Conservation (phyloP, 192 early-diverging fungal species). For the Pilobolus umbonatus region DNA sequence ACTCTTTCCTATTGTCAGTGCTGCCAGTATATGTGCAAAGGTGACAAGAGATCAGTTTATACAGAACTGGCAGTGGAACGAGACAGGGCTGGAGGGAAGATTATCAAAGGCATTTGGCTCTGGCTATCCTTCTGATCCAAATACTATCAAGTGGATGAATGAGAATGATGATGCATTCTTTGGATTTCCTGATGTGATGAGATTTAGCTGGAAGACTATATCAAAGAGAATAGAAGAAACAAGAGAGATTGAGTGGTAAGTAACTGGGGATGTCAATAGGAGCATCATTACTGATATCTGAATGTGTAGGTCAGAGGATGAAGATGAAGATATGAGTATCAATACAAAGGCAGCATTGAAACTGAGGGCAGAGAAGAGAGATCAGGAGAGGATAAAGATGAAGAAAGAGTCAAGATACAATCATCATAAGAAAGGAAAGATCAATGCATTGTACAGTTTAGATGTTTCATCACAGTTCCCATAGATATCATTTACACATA, state of each 20-base stretch:
- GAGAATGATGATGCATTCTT: slow-evolving; percentile 78
- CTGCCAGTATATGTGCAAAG: slow-evolving; percentile 96
- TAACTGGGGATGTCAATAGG: background rate
- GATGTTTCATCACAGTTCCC: no score
- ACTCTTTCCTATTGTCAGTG: slow-evolving; percentile 89
- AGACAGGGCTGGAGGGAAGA: slow-evolving; percentile 40
- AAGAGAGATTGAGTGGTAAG: slow-evolving; percentile 14
- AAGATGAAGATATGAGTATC: background rate
- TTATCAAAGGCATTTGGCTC: slow-evolving; percentile 68
- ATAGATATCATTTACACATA: no score
- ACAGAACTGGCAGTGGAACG: slow-evolving; percentile 62
- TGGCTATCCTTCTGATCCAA: slow-evolving; percentile 91
- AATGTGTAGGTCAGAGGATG: no score
- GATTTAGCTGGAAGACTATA: slow-evolving; percentile 95
- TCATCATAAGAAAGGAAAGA: slow-evolving; percentile 6
- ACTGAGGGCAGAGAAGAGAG: background rate
- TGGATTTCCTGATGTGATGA: slow-evolving; percentile 86
- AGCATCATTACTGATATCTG: background rate
- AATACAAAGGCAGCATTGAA: background rate
- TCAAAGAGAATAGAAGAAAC: slow-evolving; percentile 63
- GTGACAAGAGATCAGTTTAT: slow-evolving; percentile 71
- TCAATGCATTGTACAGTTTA: background rate
- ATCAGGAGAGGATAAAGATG: background rate
- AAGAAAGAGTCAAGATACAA: slow-evolving; percentile 1
- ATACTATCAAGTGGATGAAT: slow-evolving; percentile 83